A percentile compares a stretch with the other conserved stretches of the same genome.
Evolutionary conservation across 371 early-diverging fungal species (phyloP).

Genomic region (Mortierella sp.): DNA sequence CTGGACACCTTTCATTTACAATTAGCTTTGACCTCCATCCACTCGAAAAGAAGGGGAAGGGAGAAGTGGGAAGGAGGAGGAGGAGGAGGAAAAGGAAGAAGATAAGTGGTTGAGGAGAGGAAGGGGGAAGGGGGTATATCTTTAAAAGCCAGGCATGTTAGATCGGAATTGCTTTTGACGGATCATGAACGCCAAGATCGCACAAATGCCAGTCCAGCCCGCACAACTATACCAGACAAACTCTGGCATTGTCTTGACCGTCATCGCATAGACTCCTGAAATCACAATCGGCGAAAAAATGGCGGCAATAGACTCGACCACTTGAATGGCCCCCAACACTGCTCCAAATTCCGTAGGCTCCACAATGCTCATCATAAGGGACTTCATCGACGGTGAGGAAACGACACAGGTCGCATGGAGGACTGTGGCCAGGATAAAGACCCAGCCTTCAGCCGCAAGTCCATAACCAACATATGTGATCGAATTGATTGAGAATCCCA

Average conservation of each 20-base stretch:
- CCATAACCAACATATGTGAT: slow-evolving; percentile 51
- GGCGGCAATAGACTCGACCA: slow-evolving; percentile 60
- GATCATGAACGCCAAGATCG: slow-evolving; percentile 40
- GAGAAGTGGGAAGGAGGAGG: too few relatives aligned
- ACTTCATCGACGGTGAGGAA: slow-evolving; percentile 57
- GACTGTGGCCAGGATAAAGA: slow-evolving; percentile 46
- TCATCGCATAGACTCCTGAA: slow-evolving; percentile 57
- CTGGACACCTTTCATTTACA: too few relatives aligned
- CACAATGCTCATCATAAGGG: slow-evolving; percentile 57
- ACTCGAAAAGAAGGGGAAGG: too few relatives aligned
- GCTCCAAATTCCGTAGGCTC: slow-evolving; percentile 61
- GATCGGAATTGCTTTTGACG: slow-evolving; percentile 43
- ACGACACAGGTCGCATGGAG: slow-evolving; percentile 54
- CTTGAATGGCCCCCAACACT: slow-evolving; percentile 59
- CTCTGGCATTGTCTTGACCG: slow-evolving; percentile 58
- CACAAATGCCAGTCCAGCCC: slow-evolving; percentile 26
- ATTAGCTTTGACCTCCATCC: too few relatives aligned
- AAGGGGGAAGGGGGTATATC: not conserved
- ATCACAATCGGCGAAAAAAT: slow-evolving; percentile 48
- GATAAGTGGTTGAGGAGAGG: too few relatives aligned
- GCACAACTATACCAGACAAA: slow-evolving; percentile 56
- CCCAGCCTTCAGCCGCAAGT: slow-evolving; percentile 31
- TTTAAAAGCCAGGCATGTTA: slow-evolving; percentile 10
- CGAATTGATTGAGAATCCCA: slow-evolving; percentile 53
- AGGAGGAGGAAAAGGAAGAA: too few relatives aligned